Evolutionary conservation across 768 basidiomycete species (phyloP).

Genomic region (Agaricus subrufescens): DNA sequence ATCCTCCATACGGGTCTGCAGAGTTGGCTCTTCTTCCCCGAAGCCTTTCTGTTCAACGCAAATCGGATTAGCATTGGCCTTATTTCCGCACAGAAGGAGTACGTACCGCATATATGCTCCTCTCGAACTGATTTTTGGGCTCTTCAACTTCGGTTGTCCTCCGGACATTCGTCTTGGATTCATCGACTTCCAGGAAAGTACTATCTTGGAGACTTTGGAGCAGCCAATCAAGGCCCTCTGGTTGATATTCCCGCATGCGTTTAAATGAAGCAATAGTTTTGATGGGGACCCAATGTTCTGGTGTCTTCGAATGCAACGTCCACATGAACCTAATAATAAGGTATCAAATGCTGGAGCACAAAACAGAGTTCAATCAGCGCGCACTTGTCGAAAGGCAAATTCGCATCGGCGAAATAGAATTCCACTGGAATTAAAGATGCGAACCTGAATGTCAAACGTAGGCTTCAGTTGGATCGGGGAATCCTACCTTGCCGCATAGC

Average conservation of each 20-base stretch:
- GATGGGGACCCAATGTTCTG: conserved; percentile 89
- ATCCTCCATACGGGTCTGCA: conserved; percentile 71
- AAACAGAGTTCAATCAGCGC: conserved; percentile 12
- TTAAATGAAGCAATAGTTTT: conserved; percentile 89
- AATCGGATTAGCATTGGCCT: background rate
- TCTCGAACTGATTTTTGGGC: conserved; percentile 73
- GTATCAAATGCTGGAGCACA: background rate
- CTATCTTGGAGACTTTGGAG: conserved; percentile 55
- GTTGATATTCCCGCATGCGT: conserved; percentile 76
- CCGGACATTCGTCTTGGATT: conserved; percentile 66
- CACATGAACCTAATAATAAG: conserved; percentile 78
- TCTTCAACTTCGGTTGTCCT: conserved; percentile 71
- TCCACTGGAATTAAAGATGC: conserved; percentile 52
- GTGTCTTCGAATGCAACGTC: conserved; percentile 76
- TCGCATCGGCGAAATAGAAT: conserved; percentile 97
- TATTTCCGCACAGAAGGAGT: background rate
- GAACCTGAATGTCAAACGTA: background rate
- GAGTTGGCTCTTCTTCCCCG: conserved; percentile 52
- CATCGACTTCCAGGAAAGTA: conserved; percentile 68
- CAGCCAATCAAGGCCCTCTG: conserved; percentile 65
- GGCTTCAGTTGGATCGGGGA: background rate
- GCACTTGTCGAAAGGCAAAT: conserved; percentile 87
- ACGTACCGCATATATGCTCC: conserved; percentile 88
- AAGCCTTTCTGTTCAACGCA: conserved; percentile 76
- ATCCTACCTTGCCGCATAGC: conserved; percentile 53